Evolutionary conservation across 2,329 filamentous ascomycete genomes (phyloP), one percentile per base, ranked within the genome.

Genomic region (Ilyonectria sp.): DNA sequence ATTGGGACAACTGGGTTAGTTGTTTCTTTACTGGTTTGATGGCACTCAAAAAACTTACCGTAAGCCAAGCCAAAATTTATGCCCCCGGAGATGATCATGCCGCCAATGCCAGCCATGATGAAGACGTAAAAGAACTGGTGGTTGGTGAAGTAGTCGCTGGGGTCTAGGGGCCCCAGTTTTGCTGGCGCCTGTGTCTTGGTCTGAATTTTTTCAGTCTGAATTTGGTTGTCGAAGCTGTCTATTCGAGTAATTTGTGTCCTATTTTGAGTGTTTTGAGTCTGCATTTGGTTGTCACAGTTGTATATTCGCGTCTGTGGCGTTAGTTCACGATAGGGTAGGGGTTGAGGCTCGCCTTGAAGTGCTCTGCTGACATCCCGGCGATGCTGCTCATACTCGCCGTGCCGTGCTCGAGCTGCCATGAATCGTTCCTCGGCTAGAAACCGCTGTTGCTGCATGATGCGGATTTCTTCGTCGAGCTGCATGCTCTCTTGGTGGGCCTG

Each of bases 21-120:
- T 37, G 60, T 52, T 37, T 26, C 21, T 17, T 44, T 44, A n/a
- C 17, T 21, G 17, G 33, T 26, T 15, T 23, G 15, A 13, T 26
- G 4, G 15, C n/a, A n/a, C n/a, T n/a, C n/a, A n/a, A n/a, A n/a
- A n/a, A 62, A 69, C 74, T 68, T 57, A 86, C 85, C 83, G 68
- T 86, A 87, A 17, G 84, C 86, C 64, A 87, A 80, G 50, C 80
- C 83, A 74, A 87, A 86, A 76, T 88, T 88, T 68, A 88, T 83
- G 23, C 78, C 84, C 0, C 82, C 86, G 0, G 85, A 86, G 2
- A 88, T 50, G n/a, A 84, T 55, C 68, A 83, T 81, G 10, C 84
- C 83, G 15, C 83, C 83, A 37, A 88, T 29, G 4, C 85, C 86
- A 63, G 86, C 82, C 3, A 86, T 71, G 1, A 82, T 71, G 52